phyloP scores from a whole-genome alignment of 495 filamentous ascomycete species.

The Aspergillus kassunensis region DNA sequence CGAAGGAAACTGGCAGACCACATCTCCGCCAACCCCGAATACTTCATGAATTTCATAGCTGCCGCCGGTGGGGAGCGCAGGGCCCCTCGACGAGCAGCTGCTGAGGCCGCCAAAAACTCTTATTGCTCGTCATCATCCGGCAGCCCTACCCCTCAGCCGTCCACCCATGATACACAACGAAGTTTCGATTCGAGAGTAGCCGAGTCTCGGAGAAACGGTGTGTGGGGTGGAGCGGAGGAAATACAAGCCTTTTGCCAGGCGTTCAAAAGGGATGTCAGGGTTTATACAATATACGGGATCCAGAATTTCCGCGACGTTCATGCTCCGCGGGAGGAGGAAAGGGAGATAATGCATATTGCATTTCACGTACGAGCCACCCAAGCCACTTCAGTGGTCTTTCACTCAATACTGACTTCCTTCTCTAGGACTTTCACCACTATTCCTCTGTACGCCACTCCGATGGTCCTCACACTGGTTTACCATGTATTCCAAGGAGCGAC shows the following conservation, averaged over 20 bases:
- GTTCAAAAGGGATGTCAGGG: conserved; percentile 59
- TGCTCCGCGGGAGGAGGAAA: conserved; percentile 38
- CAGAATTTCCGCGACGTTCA: conserved; percentile 45
- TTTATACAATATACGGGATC: conserved; percentile 52
- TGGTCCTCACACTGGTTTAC: conserved; percentile 56
- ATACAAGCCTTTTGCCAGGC: conserved; percentile 63
- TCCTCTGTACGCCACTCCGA: conserved; percentile 63
- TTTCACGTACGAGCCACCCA: conserved; percentile 57
- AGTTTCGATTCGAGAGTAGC: conserved; percentile 60
- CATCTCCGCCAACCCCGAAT: conserved; percentile 55
- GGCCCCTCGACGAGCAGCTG: conserved; percentile 57
- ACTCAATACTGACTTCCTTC: background rate
- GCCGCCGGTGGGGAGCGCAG: conserved; percentile 58
- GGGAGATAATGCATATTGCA: conserved; percentile 58
- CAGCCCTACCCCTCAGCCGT: conserved; percentile 37
- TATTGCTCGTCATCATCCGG: conserved; percentile 34
- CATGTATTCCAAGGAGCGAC: conserved; percentile 34
- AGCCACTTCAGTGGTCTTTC: background rate
- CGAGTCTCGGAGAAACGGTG: conserved; percentile 57
- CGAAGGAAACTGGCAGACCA: conserved; percentile 58
- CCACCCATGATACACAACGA: conserved; percentile 54
- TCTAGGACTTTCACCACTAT: conserved; percentile 62
- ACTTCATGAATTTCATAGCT: conserved; percentile 66
- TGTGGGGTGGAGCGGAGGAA: conserved; percentile 70
- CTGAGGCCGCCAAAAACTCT: conserved; percentile 33